Evolutionary conservation across 805 yeast species (phyloP), one percentile per base, ranked within the genome.

Genomic region (Monosporozyma servazzii): DNA sequence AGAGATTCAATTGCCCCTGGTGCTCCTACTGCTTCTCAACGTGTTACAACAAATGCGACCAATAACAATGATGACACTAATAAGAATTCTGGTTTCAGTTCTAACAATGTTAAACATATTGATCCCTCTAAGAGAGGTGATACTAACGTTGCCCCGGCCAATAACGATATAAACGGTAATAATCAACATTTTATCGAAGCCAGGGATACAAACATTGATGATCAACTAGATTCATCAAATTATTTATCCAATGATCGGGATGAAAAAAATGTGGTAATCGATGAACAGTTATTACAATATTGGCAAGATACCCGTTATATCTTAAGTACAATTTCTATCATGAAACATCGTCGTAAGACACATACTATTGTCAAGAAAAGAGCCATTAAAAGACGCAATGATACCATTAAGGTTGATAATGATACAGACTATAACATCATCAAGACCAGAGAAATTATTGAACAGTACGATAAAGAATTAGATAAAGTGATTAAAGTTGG

Each of bases 401-500:
- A 46, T 6, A 51, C 54, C 4, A 52, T 53, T 37, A 51, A 55
- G 11, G 54, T 59, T 21, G 51, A 55, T 21, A 50, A 57, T 31
- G 56, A 56, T 44, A 45, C 39, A 18, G 57, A 56, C 25, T 48
- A 52, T 36, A 53, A 58, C 6, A 51, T 62, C 41, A 25, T 40
- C 5, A 51, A 52, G 9, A 58, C 68, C 4, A 48, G 55, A 9
- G 49, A 56, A 4, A 53, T 58, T 1, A 50, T 66, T 36, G 37
- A 51, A 5, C 50, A 55, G 9, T 66, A 64, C 47, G 60, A 60
- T 33, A 49, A 48, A 21, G 64, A 60, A 31, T 47, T 71, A 47
- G 56, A 62, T 17, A 53, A 40, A 7, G 67, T 66, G 7, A 47
- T 71, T 17, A 52, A 54, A 13, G 54, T 54, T 39, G 70, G 71